These are phyloP conservation scores for Boletus edulis DNA, from an alignment of 768 basidiomycete genomes.

Conservation along the genomic window DNA sequence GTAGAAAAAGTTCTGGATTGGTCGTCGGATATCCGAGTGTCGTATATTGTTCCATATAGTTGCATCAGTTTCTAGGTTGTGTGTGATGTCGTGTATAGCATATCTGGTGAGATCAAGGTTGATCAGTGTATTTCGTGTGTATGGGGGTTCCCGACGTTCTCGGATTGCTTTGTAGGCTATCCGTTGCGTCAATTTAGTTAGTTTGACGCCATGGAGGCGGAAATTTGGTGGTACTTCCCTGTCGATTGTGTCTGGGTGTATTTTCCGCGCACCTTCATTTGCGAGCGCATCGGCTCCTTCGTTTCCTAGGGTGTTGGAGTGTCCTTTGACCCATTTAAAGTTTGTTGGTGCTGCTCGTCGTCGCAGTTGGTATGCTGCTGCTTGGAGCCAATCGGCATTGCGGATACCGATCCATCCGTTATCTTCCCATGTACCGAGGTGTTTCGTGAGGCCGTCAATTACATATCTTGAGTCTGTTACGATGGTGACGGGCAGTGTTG, in stretches of 20 bases:
- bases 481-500: background rate
- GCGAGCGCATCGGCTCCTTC: conserved; percentile 26
- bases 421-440: conserved; percentile 23
- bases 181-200: too few relatives aligned
- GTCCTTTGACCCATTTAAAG: conserved; percentile 31
- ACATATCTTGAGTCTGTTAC: conserved; percentile 21
- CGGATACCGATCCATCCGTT: conserved; percentile 18
- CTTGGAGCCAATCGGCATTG: conserved; percentile 14
- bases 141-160: too few relatives aligned
- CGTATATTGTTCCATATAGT: background rate
- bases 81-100: too few relatives aligned
- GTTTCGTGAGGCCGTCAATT: conserved; percentile 8
- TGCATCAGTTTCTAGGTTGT: background rate
- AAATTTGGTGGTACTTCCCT: too few relatives aligned
- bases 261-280: conserved; percentile 7
- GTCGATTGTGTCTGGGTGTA: background rate
- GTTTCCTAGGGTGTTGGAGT: conserved; percentile 17
- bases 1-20: background rate
- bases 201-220: too few relatives aligned
- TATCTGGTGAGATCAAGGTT: too few relatives aligned
- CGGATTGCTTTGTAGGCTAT: too few relatives aligned
- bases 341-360: conserved; percentile 11
- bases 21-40: background rate
- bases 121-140: too few relatives aligned
- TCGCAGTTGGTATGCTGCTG: conserved; percentile 2